A percentile compares a stretch with the other conserved stretches of the same genome.
phyloP scores from a whole-genome alignment of 2,329 filamentous ascomycete species.

The Nothopassalora personata region DNA sequence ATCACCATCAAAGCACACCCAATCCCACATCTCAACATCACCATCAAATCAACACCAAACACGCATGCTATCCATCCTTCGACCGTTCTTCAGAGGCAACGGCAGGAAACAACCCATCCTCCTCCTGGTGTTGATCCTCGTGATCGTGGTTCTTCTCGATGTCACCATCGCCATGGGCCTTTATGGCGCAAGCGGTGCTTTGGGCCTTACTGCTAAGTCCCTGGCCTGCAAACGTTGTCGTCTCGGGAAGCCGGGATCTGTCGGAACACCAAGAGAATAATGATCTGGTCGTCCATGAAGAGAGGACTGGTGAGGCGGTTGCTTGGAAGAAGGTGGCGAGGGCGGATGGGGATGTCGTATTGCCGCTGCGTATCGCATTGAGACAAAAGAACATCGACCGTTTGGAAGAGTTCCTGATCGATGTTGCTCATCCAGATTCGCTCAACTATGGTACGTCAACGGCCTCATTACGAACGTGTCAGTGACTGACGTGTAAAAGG shows the following conservation, averaged over 20 bases:
- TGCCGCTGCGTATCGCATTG: constrained; percentile 29
- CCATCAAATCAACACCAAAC: neutral
- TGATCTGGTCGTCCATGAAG: constrained; percentile 26
- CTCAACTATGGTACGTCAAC: constrained; percentile 17
- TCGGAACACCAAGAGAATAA: neutral
- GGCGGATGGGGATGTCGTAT: constrained; percentile 11
- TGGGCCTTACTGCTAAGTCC: neutral
- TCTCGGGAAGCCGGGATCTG: neutral
- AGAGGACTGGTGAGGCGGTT: constrained; percentile 19
- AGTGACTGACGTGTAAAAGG: neutral
- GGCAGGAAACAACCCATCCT: neutral
- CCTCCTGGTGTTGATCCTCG: neutral
- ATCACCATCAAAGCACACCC: neutral
- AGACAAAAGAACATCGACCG: constrained; percentile 23
- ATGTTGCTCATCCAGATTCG: constrained; percentile 27
- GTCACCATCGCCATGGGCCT: neutral
- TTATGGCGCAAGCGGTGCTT: neutral
- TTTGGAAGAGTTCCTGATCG: constrained; percentile 21
- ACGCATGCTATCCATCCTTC: neutral
- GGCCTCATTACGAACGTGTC: too few species aligned
- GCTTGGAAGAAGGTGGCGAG: constrained; percentile 21
- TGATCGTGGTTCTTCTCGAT: neutral
- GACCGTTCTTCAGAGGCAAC: neutral
- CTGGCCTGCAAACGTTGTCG: neutral
- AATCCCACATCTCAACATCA: neutral